These are phyloP conservation scores for Lanmaoa rubissima DNA, from an alignment of 768 basidiomycete species.

Conservation along the genomic window DNA sequence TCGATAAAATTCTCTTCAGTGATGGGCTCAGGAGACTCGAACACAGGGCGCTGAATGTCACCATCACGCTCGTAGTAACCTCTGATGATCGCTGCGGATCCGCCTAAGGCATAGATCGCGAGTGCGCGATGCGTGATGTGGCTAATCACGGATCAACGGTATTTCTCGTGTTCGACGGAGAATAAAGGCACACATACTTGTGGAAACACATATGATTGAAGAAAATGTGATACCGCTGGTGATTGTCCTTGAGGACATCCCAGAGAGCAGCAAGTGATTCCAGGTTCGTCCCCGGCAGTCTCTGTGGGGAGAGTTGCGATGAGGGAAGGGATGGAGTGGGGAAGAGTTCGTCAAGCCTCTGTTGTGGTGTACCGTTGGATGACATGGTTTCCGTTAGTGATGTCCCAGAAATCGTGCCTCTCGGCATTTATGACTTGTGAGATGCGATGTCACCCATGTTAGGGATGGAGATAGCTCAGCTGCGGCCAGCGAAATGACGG, in stretches of 20 bases:
- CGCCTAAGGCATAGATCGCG: constrained; percentile 29
- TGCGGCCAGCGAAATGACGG: too few relatives aligned
- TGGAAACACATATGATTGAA: constrained; percentile 46
- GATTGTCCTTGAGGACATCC: constrained; percentile 46
- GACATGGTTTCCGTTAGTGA: constrained; percentile 8
- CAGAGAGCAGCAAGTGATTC: constrained; percentile 24
- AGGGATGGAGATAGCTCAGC: too few relatives aligned
- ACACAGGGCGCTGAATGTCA: constrained; percentile 19
- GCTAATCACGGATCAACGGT: constrained; percentile 4
- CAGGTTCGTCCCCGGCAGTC: constrained; percentile 24
- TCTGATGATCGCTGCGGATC: constrained; percentile 21
- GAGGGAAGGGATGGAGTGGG: constrained; percentile 26
- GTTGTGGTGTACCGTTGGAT: not conserved
- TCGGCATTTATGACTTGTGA: constrained; percentile 3
- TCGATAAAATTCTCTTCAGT: constrained; percentile 24
- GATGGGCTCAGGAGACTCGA: constrained; percentile 26
- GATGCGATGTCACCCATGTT: too few relatives aligned
- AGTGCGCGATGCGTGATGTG: constrained; percentile 31
- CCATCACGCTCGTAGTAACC: constrained; percentile 27
- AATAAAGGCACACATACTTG: constrained; percentile 39
- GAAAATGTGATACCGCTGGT: constrained; percentile 47
- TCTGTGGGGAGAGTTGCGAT: constrained; percentile 25
- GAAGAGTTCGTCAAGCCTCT: constrained; percentile 23
- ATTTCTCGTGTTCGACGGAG: too few relatives aligned
- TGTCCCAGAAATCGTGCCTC: not conserved